Evolutionary conservation across 345 rosid species (phyloP).

Genomic region (Bruguiera sexangula): DNA sequence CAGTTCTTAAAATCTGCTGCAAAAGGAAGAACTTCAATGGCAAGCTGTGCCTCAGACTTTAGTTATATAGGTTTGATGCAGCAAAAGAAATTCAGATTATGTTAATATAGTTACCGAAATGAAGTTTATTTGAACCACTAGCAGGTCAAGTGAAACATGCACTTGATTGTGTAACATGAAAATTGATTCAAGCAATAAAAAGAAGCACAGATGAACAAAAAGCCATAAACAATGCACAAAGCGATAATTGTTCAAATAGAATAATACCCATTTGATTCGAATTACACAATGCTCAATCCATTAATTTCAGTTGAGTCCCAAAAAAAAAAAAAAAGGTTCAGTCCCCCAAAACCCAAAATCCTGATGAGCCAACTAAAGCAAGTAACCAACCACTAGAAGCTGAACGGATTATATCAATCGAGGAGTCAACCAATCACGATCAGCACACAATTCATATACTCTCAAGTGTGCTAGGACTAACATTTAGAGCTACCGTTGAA

Average conservation of each 20-base stretch:
- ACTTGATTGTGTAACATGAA: background rate
- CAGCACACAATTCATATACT: background rate
- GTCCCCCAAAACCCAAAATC: background rate
- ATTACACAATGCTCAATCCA: background rate
- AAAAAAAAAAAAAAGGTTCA: background rate
- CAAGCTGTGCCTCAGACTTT: background rate
- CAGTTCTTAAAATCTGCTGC: too few relatives aligned
- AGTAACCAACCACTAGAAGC: background rate
- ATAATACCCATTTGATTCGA: background rate
- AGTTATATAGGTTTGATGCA: too few relatives aligned
- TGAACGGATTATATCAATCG: background rate
- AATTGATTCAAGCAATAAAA: too few relatives aligned
- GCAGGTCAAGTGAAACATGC: background rate
- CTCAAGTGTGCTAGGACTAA: background rate
- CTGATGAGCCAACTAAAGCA: background rate
- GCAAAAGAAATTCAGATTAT: too few relatives aligned
- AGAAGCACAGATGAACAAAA: background rate
- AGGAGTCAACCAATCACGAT: background rate
- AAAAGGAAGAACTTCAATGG: too few relatives aligned
- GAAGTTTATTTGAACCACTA: background rate
- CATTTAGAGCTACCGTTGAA: background rate
- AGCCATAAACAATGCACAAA: too few relatives aligned
- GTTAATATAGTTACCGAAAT: background rate
- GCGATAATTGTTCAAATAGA: too few relatives aligned
- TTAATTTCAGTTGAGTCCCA: background rate